phyloP scores from a whole-genome alignment of 169 alveolate genomes.

The Cryptosporidium sp. region DNA sequence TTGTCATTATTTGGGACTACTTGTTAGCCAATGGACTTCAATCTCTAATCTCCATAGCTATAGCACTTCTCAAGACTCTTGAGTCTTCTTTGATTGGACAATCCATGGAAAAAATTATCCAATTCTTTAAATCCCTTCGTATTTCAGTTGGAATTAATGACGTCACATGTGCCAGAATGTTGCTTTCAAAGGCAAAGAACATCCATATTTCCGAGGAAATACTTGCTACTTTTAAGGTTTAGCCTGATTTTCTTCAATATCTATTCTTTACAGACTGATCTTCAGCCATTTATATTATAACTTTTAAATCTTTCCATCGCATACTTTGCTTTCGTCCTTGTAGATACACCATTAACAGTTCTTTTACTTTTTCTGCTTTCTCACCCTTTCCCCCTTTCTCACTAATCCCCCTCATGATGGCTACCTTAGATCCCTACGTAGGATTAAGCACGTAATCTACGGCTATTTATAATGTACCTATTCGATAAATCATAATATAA shows the following conservation, averaged over 20 bases:
- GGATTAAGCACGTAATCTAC: too few relatives aligned
- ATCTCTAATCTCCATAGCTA: constrained; percentile 50
- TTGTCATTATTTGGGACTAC: constrained; percentile 83
- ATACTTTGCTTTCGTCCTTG: background rate
- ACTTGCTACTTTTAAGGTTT: background rate
- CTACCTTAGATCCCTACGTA: too few relatives aligned
- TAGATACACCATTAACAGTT: too few relatives aligned
- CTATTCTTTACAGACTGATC: background rate
- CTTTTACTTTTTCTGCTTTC: too few relatives aligned
- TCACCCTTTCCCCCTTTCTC: too few relatives aligned
- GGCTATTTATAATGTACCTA: too few relatives aligned
- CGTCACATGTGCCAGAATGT: constrained; percentile 60
- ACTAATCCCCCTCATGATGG: too few relatives aligned
- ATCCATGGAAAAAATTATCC: constrained; percentile 70
- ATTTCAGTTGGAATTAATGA: constrained; percentile 63
- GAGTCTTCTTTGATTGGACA: constrained; percentile 63
- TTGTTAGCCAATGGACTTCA: constrained; percentile 66
- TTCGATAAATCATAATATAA: too few relatives aligned
- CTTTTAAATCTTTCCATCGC: background rate
- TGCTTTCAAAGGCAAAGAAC: constrained; percentile 41
- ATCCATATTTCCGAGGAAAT: constrained; percentile 61
- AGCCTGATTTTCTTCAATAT: background rate
- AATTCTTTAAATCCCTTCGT: constrained; percentile 63
- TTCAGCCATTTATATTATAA: background rate
- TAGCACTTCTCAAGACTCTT: constrained; percentile 54